A percentile compares a stretch with the other conserved stretches of the same genome.
phyloP scores from a whole-genome alignment of 1,139 yeast genomes.

The Yarrowia galli region DNA sequence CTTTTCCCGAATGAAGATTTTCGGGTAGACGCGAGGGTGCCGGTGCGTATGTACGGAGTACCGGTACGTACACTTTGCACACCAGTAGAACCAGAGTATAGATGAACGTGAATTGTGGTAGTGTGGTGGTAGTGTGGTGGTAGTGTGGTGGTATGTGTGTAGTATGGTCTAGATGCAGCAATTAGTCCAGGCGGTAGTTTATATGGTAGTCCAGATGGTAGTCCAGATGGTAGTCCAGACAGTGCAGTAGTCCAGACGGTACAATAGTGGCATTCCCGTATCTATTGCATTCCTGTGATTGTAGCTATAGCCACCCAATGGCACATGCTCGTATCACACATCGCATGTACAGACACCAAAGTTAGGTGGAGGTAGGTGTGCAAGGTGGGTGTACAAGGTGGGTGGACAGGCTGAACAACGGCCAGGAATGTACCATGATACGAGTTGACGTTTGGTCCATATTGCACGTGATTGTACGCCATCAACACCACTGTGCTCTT shows the following conservation, averaged over 20 bases:
- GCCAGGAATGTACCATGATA: no score
- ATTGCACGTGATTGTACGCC: no score
- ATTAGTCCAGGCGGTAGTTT: background rate
- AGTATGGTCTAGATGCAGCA: no score
- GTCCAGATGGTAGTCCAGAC: background rate
- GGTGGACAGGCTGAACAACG: background rate
- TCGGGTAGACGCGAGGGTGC: conserved; percentile 14
- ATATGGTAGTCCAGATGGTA: background rate
- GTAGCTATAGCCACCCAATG: background rate
- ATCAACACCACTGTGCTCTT: no score
- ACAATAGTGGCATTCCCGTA: background rate
- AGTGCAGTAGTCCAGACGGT: background rate
- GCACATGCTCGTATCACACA: no score
- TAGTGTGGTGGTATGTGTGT: no score
- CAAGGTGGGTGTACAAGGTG: background rate
- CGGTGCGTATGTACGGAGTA: no score
- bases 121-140: no score
- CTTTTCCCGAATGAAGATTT: conserved; percentile 41
- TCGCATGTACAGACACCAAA: background rate
- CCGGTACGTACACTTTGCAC: no score
- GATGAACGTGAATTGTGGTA: background rate
- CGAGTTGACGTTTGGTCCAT: no score
- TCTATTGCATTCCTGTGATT: background rate
- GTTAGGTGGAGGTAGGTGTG: background rate
- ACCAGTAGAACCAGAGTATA: background rate